These are phyloP conservation scores for Tricholoma matsutake DNA, from an alignment of 768 basidiomycete species.

Conservation along the genomic window DNA sequence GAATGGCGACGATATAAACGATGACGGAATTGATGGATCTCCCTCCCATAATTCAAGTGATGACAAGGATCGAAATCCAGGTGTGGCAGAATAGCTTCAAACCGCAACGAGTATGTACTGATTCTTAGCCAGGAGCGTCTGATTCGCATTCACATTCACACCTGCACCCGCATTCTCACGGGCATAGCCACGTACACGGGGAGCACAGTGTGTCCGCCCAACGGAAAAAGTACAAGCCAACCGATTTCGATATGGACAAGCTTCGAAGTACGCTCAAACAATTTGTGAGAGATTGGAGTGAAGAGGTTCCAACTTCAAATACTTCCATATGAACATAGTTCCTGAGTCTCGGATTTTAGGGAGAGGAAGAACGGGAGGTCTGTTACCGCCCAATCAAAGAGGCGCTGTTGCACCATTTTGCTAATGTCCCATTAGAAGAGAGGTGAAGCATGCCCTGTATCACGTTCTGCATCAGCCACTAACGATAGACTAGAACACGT, in stretches of 20 bases:
- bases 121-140: neutral
- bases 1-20: slow-evolving; percentile 24
- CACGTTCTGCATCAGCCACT: neutral
- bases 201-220: slow-evolving; percentile 17
- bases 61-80: slow-evolving; percentile 5
- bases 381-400: slow-evolving; percentile 83
- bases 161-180: slow-evolving; percentile 27
- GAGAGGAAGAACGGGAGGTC: slow-evolving; percentile 67
- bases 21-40: slow-evolving; percentile 4
- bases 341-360: slow-evolving; percentile 40
- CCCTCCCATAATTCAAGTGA: neutral
- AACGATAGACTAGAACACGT: slow-evolving; percentile 24
- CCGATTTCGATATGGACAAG: slow-evolving; percentile 85
- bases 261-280: slow-evolving; percentile 89
- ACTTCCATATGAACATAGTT: neutral
- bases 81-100: neutral
- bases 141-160: slow-evolving; percentile 7
- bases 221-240: slow-evolving; percentile 42
- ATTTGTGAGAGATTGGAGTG: slow-evolving; percentile 91
- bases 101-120: neutral
- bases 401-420: slow-evolving; percentile 64
- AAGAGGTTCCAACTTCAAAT: slow-evolving; percentile 47
- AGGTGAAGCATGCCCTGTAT: slow-evolving; percentile 36
- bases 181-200: slow-evolving; percentile 33
- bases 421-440: slow-evolving; percentile 49